These are phyloP conservation scores for Micractinium conductrix DNA, from an alignment of 139 green algal species.

Conservation along the genomic window DNA sequence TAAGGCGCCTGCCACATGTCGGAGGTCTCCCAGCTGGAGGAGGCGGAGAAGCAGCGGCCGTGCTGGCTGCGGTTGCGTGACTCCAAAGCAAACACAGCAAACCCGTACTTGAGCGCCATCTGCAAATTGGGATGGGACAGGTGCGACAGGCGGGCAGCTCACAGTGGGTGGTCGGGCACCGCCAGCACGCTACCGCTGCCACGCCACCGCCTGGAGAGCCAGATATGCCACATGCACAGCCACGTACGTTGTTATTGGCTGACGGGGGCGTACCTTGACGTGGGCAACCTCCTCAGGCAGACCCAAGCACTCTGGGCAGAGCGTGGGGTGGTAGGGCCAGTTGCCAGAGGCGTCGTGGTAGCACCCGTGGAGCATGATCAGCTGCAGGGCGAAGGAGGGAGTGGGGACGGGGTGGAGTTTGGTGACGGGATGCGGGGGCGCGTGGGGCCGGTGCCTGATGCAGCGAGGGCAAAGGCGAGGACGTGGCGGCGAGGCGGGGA, in stretches of 20 bases:
- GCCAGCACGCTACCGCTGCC: no score
- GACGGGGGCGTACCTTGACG: background rate
- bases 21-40: background rate
- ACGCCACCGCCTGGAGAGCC: no score
- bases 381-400: background rate
- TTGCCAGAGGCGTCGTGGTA: slow-evolving; percentile 31
- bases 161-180: no score
- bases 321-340: slow-evolving; percentile 13
- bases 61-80: slow-evolving; percentile 20
- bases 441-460: no score
- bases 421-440: no score
- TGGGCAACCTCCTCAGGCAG: slow-evolving; percentile 28
- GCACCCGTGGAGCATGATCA: slow-evolving; percentile 30
- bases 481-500: no score
- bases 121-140: no score
- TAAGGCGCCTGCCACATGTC: slow-evolving; percentile 31
- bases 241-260: no score
- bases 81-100: slow-evolving; percentile 22
- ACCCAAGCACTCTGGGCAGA: slow-evolving; percentile 25
- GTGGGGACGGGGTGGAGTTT: background rate
- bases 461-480: no score
- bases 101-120: slow-evolving; percentile 18
- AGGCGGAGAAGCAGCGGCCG: slow-evolving; percentile 19
- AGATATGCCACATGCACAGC: no score
- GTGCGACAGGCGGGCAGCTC: no score